Percentiles rank a stretch among this genome's conserved stretches.
Evolutionary conservation across 371 early-diverging fungal genomes (phyloP).

Genomic region (Syncephalastrum contaminatum): DNA sequence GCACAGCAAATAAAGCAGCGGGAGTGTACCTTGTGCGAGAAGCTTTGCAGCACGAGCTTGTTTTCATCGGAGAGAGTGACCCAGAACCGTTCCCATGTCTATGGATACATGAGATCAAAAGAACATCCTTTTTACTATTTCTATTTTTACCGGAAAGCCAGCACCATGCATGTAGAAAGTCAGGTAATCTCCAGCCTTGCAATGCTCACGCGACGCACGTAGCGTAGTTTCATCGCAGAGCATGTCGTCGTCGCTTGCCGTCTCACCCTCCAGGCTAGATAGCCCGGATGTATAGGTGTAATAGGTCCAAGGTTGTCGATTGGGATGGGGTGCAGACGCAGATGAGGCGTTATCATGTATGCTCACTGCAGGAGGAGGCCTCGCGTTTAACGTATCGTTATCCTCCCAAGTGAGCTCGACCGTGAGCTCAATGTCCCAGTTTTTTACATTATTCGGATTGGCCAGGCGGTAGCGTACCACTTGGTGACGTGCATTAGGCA

Average conservation of each 20-base stretch:
- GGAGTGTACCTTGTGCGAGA: conserved; percentile 21
- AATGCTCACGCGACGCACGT: conserved; percentile 10
- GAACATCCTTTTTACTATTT: not conserved
- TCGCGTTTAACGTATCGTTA: not conserved
- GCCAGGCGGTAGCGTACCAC: conserved; percentile 9
- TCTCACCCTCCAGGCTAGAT: conserved; percentile 4
- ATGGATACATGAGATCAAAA: not conserved
- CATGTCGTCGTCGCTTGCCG: conserved; percentile 4
- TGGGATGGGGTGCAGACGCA: not conserved
- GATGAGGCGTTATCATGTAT: not conserved
- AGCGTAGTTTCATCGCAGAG: conserved; percentile 5
- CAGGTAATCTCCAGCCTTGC: conserved; percentile 27
- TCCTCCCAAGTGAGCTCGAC: conserved; percentile 6
- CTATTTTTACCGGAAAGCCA: conserved; percentile 26
- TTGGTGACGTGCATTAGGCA: not conserved
- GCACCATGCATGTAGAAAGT: conserved; percentile 33
- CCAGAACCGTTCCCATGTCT: conserved; percentile 31
- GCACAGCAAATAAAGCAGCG: not conserved
- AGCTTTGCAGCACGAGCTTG: conserved; percentile 14
- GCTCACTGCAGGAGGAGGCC: not conserved
- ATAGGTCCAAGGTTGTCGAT: conserved; percentile 16
- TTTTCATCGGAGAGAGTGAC: conserved; percentile 15
- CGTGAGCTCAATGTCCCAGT: conserved; percentile 14
- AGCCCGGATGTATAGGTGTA: conserved; percentile 8
- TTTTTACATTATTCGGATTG: conserved; percentile 12